Evolutionary conservation across 2,329 filamentous ascomycete genomes (phyloP).

Genomic region (Penicillium sp.): DNA sequence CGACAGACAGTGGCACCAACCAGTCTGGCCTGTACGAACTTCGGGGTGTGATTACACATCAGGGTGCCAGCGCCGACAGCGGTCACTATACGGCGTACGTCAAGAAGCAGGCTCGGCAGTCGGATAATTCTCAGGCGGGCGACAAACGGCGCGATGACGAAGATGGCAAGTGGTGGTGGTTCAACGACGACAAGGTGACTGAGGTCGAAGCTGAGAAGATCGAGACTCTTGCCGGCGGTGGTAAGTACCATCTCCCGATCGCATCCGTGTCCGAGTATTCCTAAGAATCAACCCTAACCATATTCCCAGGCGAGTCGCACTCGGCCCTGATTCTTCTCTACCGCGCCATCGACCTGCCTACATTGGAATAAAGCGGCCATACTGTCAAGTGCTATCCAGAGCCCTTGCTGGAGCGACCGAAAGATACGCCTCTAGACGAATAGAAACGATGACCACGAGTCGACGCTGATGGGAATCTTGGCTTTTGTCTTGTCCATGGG

Average conservation of each 20-base stretch:
- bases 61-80: constrained; percentile 93
- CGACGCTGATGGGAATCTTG: constrained; percentile 10
- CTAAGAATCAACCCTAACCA: neutral
- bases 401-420: constrained; percentile 3
- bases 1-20: constrained; percentile 77
- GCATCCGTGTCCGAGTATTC: neutral
- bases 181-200: constrained; percentile 95
- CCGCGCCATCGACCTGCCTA: constrained; percentile 49
- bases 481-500: neutral
- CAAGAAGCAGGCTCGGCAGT: constrained; percentile 74
- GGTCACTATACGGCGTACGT: constrained; percentile 98
- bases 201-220: constrained; percentile 93
- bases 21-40: constrained; percentile 95
- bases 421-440: constrained; percentile 23
- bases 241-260: constrained; percentile 45
- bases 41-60: constrained; percentile 89
- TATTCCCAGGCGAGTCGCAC: constrained; percentile 46
- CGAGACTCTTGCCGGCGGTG: constrained; percentile 81
- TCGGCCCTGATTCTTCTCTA: constrained; percentile 53
- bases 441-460: constrained; percentile 26
- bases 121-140: constrained; percentile 61
- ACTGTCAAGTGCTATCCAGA: neutral
- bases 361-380: constrained; percentile 31
- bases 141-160: constrained; percentile 68
- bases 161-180: constrained; percentile 99